Evolutionary conservation across 495 filamentous ascomycete genomes (phyloP), one percentile per base, ranked within the genome.

Genomic region (Neurospora discreta): DNA sequence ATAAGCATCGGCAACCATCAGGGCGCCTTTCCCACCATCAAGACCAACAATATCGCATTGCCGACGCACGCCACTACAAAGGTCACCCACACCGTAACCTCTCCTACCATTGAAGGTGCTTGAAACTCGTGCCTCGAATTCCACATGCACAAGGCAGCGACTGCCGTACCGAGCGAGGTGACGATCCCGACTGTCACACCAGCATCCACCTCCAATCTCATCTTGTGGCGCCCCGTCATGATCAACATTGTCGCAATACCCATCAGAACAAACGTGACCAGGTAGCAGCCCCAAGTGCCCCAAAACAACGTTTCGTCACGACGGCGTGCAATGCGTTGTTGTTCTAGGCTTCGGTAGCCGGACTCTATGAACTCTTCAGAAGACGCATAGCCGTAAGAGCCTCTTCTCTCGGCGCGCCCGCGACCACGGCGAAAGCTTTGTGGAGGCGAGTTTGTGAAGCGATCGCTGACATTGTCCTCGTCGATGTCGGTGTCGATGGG

Each of bases 141-240:
- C 78, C 86, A 81, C 72, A 83, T 80, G 7, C 84, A 85, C 13
- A 89, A 75, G 8, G 82, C 89, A 18, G 84, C 80, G 42, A 85
- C 84, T 11, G 86, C 88, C 75, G 87, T 85, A 69, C 87, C 80
- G 33, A 90, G 74, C 69, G 84, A 86, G 1, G 83, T 77, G 26
- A 86, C 80, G n/a, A 89, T 86, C 11, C 87, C 89, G 23, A 88
- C 77, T 9, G 88, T 82, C 39, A 88, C 87, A 26, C 88, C 90
- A 2, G 83, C 84, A 71, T 90, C 88, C 5, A 91, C 89, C 73
- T 89, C 85, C 58, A 85, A 77, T 1, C 81, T 79, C 70, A 86
- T 80, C 76, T 84, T 86, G 70, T 85, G 84, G 5, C 83, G 80
- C 5, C 88, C 87, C 7, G 89, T 87, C 4, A 78, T 74, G 68